Base-by-base conservation (phyloP, 2,329 filamentous ascomycete genomes). In the Salinomyces thailandicus region DNA sequence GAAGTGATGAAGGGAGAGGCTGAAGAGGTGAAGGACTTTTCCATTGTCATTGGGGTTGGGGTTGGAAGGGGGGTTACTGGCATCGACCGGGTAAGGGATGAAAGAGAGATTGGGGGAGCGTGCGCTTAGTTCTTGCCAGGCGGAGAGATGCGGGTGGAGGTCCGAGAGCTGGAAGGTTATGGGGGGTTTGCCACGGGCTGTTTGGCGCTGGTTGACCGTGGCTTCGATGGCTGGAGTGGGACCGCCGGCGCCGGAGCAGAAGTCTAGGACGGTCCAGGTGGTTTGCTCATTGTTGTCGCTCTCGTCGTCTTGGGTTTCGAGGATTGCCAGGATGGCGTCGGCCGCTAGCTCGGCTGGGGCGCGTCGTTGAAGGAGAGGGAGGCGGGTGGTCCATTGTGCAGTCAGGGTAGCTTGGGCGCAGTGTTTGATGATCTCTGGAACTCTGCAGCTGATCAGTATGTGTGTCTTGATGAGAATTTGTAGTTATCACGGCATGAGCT, bases 1-100 rank as follows among this genome's bases (percentile, higher is more conserved):
- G 47, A 86, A 86, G 60, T 86, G 81, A 58, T 86, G 82, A 51
- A 87, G 87, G 1, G 79, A 73, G 2, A 85, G 65, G 53, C 79
- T 82, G 57, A 82, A 86, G 33, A 85, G 61, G 4, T 81, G 67
- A 53, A 85, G 80, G 15, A 82, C 63, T 43, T 55, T 57, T 5
- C 44, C 45, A 8, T 39, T 41, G 31, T 51, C 35, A 58, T 19
- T 58, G 50, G n/a, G 57, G 18, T 57, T 51, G 1, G 51, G 54
- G 12, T 50, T 40, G 12, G 46, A 39, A 1, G 77, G 73, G 2
- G 73, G 75, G 34, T 67, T 61, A 8, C 72, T 67, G 8, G 82
- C 81, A 59, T 86, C 79, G 0, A 86, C 74, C 11, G 75, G 63
- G 20, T 70, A 56, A 0, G 67, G 54, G 24, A 83, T 67, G 49